Percentiles rank a stretch among this genome's conserved stretches.
Conservation (phyloP, 2,329 filamentous ascomycete genomes). For the Xylariaceae sp. region DNA sequence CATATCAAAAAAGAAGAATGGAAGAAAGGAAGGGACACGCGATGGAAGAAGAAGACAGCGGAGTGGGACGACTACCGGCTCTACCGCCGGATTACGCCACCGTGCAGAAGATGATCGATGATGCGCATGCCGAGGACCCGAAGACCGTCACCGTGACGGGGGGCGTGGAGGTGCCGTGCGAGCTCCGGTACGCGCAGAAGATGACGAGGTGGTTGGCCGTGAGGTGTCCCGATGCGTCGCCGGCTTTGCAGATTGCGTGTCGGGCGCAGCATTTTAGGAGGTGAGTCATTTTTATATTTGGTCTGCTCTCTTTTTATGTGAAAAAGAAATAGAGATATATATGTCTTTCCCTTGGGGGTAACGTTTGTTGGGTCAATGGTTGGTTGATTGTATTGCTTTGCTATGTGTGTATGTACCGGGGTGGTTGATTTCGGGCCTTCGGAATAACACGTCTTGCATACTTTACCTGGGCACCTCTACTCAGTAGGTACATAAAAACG, state of each 20-base stretch:
- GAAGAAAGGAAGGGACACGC: neutral
- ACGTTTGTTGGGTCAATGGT: too few species aligned
- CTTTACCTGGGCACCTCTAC: too few species aligned
- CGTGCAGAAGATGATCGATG: conserved; percentile 66
- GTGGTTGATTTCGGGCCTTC: too few species aligned
- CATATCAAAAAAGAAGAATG: neutral
- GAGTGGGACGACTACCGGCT: conserved; percentile 23
- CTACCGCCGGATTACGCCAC: conserved; percentile 38
- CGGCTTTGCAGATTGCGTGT: conserved; percentile 66
- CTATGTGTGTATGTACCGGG: too few species aligned
- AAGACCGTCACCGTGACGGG: conserved; percentile 39
- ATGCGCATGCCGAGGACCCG: conserved; percentile 64
- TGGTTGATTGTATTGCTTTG: too few species aligned
- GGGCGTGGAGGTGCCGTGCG: conserved; percentile 53
- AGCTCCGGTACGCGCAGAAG: conserved; percentile 75
- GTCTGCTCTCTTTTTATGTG: neutral
- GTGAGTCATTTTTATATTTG: conserved; percentile 25
- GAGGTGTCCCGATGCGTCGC: conserved; percentile 57
- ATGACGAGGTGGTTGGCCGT: conserved; percentile 69
- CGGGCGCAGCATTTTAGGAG: conserved; percentile 80
- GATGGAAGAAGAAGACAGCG: neutral
- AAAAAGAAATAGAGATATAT: neutral
- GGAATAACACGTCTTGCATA: too few species aligned
- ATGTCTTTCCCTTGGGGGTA: neutral
- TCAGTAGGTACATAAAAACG: too few species aligned